Conservation (phyloP, 2,329 filamentous ascomycete species). For the Zelopaecilomyces penicillatus region DNA sequence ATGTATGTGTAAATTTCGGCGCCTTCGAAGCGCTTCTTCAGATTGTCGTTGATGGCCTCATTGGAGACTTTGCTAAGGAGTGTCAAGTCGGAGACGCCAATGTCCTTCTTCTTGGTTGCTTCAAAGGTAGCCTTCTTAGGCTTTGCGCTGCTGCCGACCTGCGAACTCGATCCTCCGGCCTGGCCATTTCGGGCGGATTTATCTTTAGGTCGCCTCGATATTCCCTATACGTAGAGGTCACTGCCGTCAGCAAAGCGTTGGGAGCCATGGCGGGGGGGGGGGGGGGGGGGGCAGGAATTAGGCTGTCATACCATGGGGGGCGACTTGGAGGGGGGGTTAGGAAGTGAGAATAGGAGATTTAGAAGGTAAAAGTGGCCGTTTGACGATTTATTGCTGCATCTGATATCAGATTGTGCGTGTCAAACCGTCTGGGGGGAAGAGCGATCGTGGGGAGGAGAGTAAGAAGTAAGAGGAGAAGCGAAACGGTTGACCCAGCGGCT, state of each 20-base stretch:
- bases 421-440: neutral
- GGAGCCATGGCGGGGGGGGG: constrained; percentile 6
- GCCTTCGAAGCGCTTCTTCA: constrained; percentile 97
- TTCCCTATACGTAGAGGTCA: constrained; percentile 23
- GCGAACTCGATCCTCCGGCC: constrained; percentile 28
- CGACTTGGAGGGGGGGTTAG: constrained; percentile 11
- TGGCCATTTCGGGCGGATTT: constrained; percentile 30
- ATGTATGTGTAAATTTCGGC: constrained; percentile 99
- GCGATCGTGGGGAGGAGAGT: neutral
- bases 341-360: constrained; percentile 7
- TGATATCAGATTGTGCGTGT: constrained; percentile 10
- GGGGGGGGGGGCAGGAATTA: constrained; percentile 8
- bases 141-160: constrained; percentile 41
- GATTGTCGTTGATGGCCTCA: constrained; percentile 97
- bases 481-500: constrained; percentile 13
- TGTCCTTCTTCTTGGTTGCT: constrained; percentile 96
- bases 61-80: constrained; percentile 98
- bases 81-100: constrained; percentile 95
- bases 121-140: constrained; percentile 96
- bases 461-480: neutral
- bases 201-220: constrained; percentile 33
- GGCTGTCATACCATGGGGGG: constrained; percentile 24
- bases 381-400: constrained; percentile 18
- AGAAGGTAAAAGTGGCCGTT: constrained; percentile 5
- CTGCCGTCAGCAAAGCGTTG: constrained; percentile 3